Conservation (phyloP, 768 basidiomycete species). For the Rhizopogon sp. region DNA sequence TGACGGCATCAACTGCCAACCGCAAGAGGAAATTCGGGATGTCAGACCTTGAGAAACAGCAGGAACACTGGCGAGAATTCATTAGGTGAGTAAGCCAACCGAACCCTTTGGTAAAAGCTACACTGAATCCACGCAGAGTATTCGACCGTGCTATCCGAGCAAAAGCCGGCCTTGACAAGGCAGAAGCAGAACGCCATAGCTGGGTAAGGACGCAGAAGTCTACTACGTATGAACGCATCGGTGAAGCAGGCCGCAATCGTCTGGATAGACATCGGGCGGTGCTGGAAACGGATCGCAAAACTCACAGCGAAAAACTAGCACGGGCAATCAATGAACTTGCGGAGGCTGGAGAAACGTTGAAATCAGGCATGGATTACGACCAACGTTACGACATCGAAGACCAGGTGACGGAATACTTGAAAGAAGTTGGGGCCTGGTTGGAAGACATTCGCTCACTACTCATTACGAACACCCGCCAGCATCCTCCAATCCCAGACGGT, state of each 20-base stretch:
- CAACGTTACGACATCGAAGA: constrained; percentile 21
- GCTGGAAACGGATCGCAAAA: constrained; percentile 19
- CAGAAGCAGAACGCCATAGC: constrained; percentile 22
- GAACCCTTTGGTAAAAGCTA: neutral
- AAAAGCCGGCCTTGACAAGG: constrained; percentile 19
- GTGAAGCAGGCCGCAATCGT: constrained; percentile 23
- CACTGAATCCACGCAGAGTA: constrained; percentile 11
- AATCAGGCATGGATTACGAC: constrained; percentile 20
- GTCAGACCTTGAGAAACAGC: constrained; percentile 14
- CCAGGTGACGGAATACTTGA: constrained; percentile 16
- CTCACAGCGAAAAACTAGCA: constrained; percentile 20
- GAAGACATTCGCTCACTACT: constrained; percentile 20
- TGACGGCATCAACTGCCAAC: constrained; percentile 10
- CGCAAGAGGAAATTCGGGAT: constrained; percentile 22
- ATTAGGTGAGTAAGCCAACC: constrained; percentile 18
- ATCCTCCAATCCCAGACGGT: neutral
- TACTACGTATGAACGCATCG: constrained; percentile 21
- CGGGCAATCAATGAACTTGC: constrained; percentile 19
- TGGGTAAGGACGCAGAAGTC: constrained; percentile 29
- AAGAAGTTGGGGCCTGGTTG: constrained; percentile 21
- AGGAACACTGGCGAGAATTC: constrained; percentile 23
- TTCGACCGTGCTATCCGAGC: constrained; percentile 28
- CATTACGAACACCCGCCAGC: constrained; percentile 10
- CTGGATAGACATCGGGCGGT: constrained; percentile 23
- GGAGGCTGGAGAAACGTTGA: constrained; percentile 14